Percentiles rank a stretch among this genome's conserved stretches.
Conservation (phyloP, 139 green algal species). For the Ostreobium quekettii region DNA sequence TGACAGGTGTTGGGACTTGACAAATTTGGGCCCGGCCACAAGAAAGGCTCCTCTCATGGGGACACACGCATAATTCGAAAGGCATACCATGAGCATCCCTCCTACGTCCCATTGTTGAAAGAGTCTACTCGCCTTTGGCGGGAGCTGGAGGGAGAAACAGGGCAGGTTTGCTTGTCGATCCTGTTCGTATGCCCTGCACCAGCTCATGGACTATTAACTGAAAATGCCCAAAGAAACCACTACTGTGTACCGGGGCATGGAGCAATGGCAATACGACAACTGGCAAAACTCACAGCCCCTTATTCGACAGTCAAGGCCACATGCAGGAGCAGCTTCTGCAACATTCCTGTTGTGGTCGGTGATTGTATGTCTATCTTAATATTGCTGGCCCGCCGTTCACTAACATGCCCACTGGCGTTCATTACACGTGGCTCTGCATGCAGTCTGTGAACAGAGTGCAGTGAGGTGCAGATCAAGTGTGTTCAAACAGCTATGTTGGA, state of each 20-base stretch:
- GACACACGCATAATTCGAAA: constrained; percentile 50
- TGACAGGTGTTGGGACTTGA: too few relatives aligned
- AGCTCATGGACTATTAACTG: background rate
- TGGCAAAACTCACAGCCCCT: background rate
- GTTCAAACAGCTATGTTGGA: too few relatives aligned
- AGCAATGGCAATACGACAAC: background rate
- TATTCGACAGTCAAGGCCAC: background rate
- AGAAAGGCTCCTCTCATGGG: constrained; percentile 40
- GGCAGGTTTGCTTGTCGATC: background rate
- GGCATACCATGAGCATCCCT: constrained; percentile 37
- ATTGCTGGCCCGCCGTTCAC: too few relatives aligned
- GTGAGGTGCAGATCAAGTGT: too few relatives aligned
- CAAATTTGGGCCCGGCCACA: constrained; percentile 32
- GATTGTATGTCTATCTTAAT: too few relatives aligned
- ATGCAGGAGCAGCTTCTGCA: constrained; percentile 24
- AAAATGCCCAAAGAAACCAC: background rate
- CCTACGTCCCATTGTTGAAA: background rate
- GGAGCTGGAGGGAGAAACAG: background rate
- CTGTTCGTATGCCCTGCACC: too few relatives aligned
- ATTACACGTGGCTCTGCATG: too few relatives aligned
- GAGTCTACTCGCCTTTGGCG: background rate
- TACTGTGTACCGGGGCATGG: background rate
- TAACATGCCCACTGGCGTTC: too few relatives aligned
- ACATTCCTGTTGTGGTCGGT: too few relatives aligned
- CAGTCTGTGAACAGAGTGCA: too few relatives aligned